Base-by-base conservation (phyloP, 1,284 basidiomycete genomes). In the Cutaneotrichosporon sp. region DNA sequence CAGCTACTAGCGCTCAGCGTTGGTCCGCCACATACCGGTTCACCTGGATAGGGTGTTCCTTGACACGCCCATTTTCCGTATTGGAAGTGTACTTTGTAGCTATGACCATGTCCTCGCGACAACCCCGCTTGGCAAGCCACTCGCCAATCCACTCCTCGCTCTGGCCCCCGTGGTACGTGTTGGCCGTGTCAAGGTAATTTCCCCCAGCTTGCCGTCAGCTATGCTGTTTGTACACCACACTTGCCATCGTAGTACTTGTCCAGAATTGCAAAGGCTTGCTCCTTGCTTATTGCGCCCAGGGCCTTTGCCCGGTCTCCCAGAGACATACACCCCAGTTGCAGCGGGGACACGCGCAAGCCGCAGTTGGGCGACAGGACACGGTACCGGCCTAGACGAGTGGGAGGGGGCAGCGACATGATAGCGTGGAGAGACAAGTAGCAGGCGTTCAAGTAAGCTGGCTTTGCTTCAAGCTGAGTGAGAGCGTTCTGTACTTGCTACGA, bases 271-370 rank as follows among this genome's bases (percentile, higher is more conserved):
- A 67, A 66, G 4, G 59, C 53, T 40, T 66, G 44, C 23, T 68
- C 64, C 49, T 50, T 21, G 35, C 56, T 45, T 12, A 63, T 52
- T 4, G 50, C 59, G 23, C 51, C 52, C 18, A 59, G 59, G 9
- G 62, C 68, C 8, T 58, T 65, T 77, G 77, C 78, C 41, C 75
- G 72, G 51, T 77, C 68, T 17, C 78, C 79, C 50, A 80, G 66
- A 40, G 70, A 75, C 79, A 80, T 80, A 13, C 74, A 78, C 13
- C 80, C 80, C 8, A 81, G 70, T 54, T 72, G 74, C 13, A 81
- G 65, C 0, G 80, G 80, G 7, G 79, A 80, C 36, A 81, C 80
- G 37, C 69, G 59, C 22, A 67, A 60, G 13, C 77, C 75, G 14
- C 76, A 76, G 33, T 68, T 71, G n/a, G 78, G 77, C 1, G 76